Percentiles rank a stretch among this genome's conserved stretches.
Conservation (phyloP, 495 filamentous ascomycete genomes). For the Elasticomyces elasticus region DNA sequence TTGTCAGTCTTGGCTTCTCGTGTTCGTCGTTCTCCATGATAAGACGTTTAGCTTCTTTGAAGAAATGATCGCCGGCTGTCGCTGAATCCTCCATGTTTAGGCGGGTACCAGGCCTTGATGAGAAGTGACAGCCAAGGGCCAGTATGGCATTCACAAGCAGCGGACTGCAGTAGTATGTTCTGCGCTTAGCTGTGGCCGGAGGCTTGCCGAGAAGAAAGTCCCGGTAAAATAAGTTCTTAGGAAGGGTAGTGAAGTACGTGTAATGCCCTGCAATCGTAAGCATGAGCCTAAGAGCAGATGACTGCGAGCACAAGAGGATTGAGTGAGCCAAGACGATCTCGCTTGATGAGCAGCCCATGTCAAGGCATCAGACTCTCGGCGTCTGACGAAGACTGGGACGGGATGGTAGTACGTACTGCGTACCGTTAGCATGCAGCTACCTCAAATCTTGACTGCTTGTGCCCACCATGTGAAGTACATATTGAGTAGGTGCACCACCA, state of each 20-base stretch:
- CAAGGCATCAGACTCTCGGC: too few species aligned
- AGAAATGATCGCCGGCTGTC: constrained; percentile 94
- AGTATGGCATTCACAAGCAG: constrained; percentile 92
- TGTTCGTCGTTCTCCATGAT: constrained; percentile 89
- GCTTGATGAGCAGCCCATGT: too few species aligned
- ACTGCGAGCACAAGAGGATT: too few species aligned
- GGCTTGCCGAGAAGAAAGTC: constrained; percentile 65
- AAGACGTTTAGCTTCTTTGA: constrained; percentile 84
- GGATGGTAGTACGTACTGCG: too few species aligned
- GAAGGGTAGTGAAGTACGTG: constrained; percentile 87
- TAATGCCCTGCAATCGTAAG: too few species aligned
- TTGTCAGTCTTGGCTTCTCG: constrained; percentile 81
- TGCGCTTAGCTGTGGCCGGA: constrained; percentile 34
- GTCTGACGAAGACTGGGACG: too few species aligned
- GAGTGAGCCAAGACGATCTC: too few species aligned
- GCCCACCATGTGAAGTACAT: constrained; percentile 99
- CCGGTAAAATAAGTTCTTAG: constrained; percentile 77
- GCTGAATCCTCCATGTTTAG: constrained; percentile 59
- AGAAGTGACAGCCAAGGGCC: constrained; percentile 93
- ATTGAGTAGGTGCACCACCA: constrained; percentile 80
- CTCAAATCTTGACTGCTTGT: too few species aligned
- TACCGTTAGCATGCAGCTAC: too few species aligned
- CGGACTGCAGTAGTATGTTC: constrained; percentile 71
- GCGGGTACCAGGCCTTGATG: constrained; percentile 60
- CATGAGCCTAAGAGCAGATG: too few species aligned